Conservation (phyloP, 2,329 filamentous ascomycete genomes). For the Hyphodiscus sp. region DNA sequence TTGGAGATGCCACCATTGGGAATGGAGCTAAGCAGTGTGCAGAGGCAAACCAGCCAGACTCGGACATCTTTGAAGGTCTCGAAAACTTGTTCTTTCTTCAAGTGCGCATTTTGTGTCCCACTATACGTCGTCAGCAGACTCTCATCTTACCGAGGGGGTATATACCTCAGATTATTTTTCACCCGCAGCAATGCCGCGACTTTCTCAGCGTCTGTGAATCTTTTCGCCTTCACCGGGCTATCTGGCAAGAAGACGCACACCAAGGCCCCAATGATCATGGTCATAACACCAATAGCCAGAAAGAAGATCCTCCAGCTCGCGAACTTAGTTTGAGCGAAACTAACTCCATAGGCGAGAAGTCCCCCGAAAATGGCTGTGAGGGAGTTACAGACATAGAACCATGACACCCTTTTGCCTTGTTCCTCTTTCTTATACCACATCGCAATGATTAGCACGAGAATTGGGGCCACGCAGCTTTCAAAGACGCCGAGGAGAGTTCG, state of each 20-base stretch:
- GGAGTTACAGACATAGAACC: constrained; percentile 10
- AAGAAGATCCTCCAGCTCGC: constrained; percentile 7
- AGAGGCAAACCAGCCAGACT: constrained; percentile 31
- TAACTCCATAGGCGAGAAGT: neutral
- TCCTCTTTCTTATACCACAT: constrained; percentile 49
- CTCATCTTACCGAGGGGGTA: too few relatives aligned
- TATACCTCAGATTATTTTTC: too few relatives aligned
- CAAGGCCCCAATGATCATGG: neutral
- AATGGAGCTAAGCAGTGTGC: constrained; percentile 44
- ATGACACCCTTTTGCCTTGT: constrained; percentile 42
- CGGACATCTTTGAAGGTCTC: constrained; percentile 35
- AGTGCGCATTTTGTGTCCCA: constrained; percentile 43
- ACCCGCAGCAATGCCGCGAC: neutral
- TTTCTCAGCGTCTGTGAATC: constrained; percentile 34
- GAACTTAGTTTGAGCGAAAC: constrained; percentile 2
- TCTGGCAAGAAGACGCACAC: too few relatives aligned
- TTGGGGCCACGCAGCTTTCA: constrained; percentile 46
- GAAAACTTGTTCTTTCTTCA: constrained; percentile 41
- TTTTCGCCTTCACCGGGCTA: constrained; percentile 31
- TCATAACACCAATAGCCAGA: constrained; percentile 2
- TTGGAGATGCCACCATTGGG: constrained; percentile 51
- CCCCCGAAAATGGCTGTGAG: neutral
- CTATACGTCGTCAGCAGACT: constrained; percentile 30
- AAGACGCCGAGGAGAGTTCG: constrained; percentile 46
- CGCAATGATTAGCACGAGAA: constrained; percentile 46